Conservation (phyloP, 345 rosid genomes). For the Eucalyptus decipiens region DNA sequence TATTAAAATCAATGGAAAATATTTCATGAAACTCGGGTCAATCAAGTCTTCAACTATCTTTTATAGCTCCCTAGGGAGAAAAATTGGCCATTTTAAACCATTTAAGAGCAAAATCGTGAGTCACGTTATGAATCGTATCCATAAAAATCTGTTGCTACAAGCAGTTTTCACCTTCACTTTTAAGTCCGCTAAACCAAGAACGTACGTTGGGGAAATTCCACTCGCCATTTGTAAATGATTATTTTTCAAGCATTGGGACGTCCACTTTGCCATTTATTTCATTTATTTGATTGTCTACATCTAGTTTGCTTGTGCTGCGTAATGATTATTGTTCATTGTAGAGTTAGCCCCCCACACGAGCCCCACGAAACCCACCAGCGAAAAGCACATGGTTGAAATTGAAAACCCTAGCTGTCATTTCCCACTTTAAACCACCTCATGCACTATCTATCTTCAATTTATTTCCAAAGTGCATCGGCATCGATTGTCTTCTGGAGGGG, state of each 20-base stretch:
- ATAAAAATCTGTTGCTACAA: not conserved
- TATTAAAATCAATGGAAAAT: not conserved
- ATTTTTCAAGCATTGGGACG: not conserved
- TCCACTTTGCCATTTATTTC: not conserved
- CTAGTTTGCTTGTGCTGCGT: not conserved
- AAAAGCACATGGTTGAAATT: not conserved
- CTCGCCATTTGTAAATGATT: not conserved
- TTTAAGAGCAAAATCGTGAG: not conserved
- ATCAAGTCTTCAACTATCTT: not conserved
- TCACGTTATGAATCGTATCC: not conserved
- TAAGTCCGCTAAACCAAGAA: not conserved
- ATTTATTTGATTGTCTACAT: not conserved
- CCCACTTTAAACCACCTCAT: not conserved
- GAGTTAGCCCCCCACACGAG: not conserved
- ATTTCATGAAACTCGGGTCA: not conserved
- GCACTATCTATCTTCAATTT: not conserved
- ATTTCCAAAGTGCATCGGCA: not conserved
- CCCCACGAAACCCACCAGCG: not conserved
- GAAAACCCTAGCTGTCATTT: not conserved
- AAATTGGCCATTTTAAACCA: not conserved
- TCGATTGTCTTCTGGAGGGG: not conserved
- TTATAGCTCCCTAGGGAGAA: not conserved
- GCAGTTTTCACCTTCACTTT: not conserved
- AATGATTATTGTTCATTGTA: not conserved
- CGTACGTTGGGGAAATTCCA: not conserved